phyloP scores from a whole-genome alignment of 805 yeast genomes.

The Ogataea kodamae region DNA sequence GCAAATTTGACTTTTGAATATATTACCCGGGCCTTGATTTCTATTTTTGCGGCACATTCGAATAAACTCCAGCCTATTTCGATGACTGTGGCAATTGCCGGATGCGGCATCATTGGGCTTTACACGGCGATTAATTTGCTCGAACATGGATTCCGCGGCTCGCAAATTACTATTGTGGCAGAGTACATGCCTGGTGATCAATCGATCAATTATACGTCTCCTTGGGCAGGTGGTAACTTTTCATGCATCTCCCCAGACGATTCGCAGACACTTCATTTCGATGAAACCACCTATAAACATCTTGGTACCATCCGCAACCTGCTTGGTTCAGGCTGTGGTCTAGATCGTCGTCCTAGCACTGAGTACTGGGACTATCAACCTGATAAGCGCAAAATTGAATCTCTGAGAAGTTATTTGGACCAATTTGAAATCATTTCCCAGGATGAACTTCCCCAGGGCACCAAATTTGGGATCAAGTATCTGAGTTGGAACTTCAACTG shows the following conservation, averaged over 20 bases:
- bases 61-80: not conserved
- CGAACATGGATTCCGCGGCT: slow-evolving; percentile 36
- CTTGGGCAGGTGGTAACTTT: slow-evolving; percentile 74
- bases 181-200: slow-evolving; percentile 76
- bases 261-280: slow-evolving; percentile 45
- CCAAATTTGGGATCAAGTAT: slow-evolving; percentile 52
- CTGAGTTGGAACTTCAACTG: slow-evolving; percentile 70
- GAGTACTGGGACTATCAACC: slow-evolving; percentile 58
- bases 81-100: slow-evolving; percentile 30
- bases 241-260: slow-evolving; percentile 61
- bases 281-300: slow-evolving; percentile 53
- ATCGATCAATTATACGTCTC: slow-evolving; percentile 70
- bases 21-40: too few species aligned
- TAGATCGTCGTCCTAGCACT: slow-evolving; percentile 51
- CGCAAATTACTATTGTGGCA: slow-evolving; percentile 55
- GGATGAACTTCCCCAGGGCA: slow-evolving; percentile 48
- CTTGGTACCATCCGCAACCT: slow-evolving; percentile 39
- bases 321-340: slow-evolving; percentile 49
- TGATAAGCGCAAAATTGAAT: slow-evolving; percentile 41
- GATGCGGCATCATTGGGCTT: slow-evolving; percentile 66
- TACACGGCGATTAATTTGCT: slow-evolving; percentile 55
- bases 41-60: too few species aligned
- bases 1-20: too few species aligned
- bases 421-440: slow-evolving; percentile 40
- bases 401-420: slow-evolving; percentile 46